Base-by-base conservation (phyloP, 2,329 filamentous ascomycete genomes). In the Xylariaceae sp. region DNA sequence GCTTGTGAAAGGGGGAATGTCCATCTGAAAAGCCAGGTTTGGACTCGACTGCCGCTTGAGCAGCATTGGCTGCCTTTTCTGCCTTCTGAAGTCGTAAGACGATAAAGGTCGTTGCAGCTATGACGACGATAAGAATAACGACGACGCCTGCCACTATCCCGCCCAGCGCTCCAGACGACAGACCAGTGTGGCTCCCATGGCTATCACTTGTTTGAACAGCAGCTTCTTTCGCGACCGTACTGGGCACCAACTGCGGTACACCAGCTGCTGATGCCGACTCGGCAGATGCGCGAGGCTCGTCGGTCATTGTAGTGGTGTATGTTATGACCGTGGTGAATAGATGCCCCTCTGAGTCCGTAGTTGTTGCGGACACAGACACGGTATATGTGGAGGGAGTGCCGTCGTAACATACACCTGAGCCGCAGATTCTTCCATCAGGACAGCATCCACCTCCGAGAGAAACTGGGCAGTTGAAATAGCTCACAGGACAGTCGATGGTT, bases 401-500 rank as follows among this genome's bases (percentile, higher is more conserved):
- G 1, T 72, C 67, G 51, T 77, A 82, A 58, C 80, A 83, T 12
- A 59, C 62, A 15, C 59, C 65, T 2, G 62, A 46, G 2, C 70
- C 78, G 57, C 80, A 83, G 22, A 63, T 74, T 69, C 76, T 71
- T 5, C 74, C 74, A 42, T 63, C 71, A 2, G 63, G 64, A 58
- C 80, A 83, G 54, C 80, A 83, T 0, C 79, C 80, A 49, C 72
- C 76, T 45, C 73, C 74, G 4, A 77, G 55, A 1, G 75, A 76
- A 5, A 73, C 58, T 1, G 80, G 73, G 49, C 80, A 83, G 3
- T 73, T 65, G 47, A 70, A 75, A 42, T 72, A 76, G 51, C 65
- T 70, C 2, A 66, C 54, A 6, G 71, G 70, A 45, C 80, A 83
- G 14, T 62, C 69, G 30, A 63, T 65, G 1, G 72, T 60, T 5